A percentile compares a stretch with the other conserved stretches of the same genome.
These are phyloP conservation scores for Allomyces javanicus DNA, from an alignment of 192 early-diverging fungal species.

Conservation along the genomic window DNA sequence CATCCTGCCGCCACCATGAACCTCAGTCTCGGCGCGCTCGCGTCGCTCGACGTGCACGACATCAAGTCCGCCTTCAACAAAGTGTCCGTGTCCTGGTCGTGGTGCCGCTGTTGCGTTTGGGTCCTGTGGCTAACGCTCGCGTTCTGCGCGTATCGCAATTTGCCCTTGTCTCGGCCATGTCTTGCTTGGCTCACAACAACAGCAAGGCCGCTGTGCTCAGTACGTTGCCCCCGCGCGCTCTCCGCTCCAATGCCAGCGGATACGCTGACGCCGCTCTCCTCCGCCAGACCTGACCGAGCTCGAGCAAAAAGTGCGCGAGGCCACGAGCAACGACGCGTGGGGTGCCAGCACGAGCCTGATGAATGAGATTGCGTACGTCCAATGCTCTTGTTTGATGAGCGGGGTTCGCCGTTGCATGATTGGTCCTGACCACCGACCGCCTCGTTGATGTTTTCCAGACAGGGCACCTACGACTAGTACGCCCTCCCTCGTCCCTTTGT, in stretches of 20 bases:
- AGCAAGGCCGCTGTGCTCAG: slow-evolving; percentile 70
- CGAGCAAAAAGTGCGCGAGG: slow-evolving; percentile 79
- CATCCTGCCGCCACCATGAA: neutral
- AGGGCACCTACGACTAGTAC: slow-evolving; percentile 64
- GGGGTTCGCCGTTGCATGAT: too few relatives aligned
- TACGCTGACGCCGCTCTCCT: too few relatives aligned
- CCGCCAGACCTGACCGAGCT: slow-evolving; percentile 57
- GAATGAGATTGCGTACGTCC: slow-evolving; percentile 60
- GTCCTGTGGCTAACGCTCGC: neutral
- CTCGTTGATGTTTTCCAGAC: slow-evolving; percentile 1
- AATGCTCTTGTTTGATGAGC: too few relatives aligned
- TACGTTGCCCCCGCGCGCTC: too few relatives aligned
- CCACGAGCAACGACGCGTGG: slow-evolving; percentile 85
- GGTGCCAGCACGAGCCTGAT: slow-evolving; percentile 84
- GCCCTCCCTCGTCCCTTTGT: slow-evolving; percentile 1
- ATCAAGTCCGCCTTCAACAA: slow-evolving; percentile 37
- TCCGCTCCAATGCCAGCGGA: too few relatives aligned
- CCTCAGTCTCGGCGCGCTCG: neutral
- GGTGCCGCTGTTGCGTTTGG: neutral
- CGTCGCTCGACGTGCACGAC: slow-evolving; percentile 7
- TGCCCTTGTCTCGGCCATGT: neutral
- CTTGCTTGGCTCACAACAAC: neutral
- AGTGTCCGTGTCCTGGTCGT: slow-evolving; percentile 12
- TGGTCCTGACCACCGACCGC: too few relatives aligned
- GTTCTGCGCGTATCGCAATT: neutral